These are phyloP conservation scores for Ustilago bromivora DNA, from an alignment of 1,284 basidiomycete genomes.

Conservation along the genomic window DNA sequence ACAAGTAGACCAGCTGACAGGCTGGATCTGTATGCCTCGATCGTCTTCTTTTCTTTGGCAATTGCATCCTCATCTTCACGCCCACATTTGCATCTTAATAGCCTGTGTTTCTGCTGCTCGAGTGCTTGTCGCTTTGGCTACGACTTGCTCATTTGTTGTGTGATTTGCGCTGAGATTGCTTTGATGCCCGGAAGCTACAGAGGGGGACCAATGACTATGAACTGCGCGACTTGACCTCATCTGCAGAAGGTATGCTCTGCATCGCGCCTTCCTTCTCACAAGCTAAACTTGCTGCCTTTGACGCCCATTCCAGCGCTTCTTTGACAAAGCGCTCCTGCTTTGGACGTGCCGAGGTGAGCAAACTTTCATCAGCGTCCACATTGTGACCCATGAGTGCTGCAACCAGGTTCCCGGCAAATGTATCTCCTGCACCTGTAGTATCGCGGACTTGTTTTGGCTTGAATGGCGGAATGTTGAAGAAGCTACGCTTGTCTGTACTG, in stretches of 20 bases:
- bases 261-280: constrained; percentile 66
- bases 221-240: constrained; percentile 50
- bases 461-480: constrained; percentile 49
- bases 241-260: constrained; percentile 61
- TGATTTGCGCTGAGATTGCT: neutral
- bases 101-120: neutral
- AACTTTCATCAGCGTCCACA: constrained; percentile 20
- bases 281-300: constrained; percentile 60
- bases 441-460: constrained; percentile 59
- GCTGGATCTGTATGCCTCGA: neutral
- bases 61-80: constrained; percentile 15
- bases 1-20: constrained; percentile 25
- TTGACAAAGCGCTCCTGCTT: constrained; percentile 22
- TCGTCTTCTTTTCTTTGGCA: constrained; percentile 12
- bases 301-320: constrained; percentile 49
- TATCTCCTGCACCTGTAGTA: constrained; percentile 69
- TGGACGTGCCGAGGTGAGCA: constrained; percentile 17
- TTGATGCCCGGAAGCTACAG: neutral
- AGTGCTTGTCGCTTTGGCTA: no score
- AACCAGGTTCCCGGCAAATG: constrained; percentile 66
- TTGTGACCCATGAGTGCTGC: constrained; percentile 56
- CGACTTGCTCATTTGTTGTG: neutral
- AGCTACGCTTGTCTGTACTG: constrained; percentile 17
- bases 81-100: neutral
- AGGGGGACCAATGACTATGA: neutral